phyloP scores from a whole-genome alignment of 2,329 filamentous ascomycete genomes.

The Hypoxylon sp. region DNA sequence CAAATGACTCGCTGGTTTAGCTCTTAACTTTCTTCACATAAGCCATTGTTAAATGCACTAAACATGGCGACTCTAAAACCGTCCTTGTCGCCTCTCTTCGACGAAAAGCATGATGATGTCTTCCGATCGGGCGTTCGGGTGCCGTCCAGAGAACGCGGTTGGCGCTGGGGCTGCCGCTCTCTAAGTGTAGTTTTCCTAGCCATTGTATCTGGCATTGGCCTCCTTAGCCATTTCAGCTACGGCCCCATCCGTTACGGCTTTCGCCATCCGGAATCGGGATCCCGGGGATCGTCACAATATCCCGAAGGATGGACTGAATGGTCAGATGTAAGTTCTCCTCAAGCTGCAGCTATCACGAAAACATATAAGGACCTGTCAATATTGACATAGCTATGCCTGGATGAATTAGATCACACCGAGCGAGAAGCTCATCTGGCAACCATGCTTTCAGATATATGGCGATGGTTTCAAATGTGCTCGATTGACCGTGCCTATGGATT shows the following conservation, averaged over 20 bases:
- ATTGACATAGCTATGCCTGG: slow-evolving; percentile 23
- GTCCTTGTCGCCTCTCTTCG: slow-evolving; percentile 19
- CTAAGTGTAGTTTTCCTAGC: slow-evolving; percentile 14
- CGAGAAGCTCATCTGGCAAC: slow-evolving; percentile 61
- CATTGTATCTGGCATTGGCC: slow-evolving; percentile 20
- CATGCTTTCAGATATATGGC: slow-evolving; percentile 56
- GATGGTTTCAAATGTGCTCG: slow-evolving; percentile 59
- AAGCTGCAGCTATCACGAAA: background rate
- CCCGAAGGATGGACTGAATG: slow-evolving; percentile 39
- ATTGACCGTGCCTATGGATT: slow-evolving; percentile 65
- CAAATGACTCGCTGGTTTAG: background rate
- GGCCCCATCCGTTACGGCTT: slow-evolving; percentile 15
- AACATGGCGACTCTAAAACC: slow-evolving; percentile 21
- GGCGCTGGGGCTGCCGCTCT: slow-evolving; percentile 25
- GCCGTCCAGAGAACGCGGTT: slow-evolving; percentile 8
- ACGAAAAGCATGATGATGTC: slow-evolving; percentile 24
- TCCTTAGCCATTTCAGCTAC: slow-evolving; percentile 25
- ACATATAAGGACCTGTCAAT: background rate
- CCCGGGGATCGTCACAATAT: background rate
- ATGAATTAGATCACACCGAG: slow-evolving; percentile 60
- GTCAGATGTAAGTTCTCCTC: slow-evolving; percentile 41
- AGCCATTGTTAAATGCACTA: slow-evolving; percentile 15
- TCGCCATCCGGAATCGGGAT: slow-evolving; percentile 9
- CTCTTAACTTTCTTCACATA: background rate
- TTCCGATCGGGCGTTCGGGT: slow-evolving; percentile 5